Percentiles rank a stretch among this genome's conserved stretches.
These are phyloP conservation scores for Fusarium mexicanum DNA, from an alignment of 2,329 filamentous ascomycete species.

Conservation along the genomic window DNA sequence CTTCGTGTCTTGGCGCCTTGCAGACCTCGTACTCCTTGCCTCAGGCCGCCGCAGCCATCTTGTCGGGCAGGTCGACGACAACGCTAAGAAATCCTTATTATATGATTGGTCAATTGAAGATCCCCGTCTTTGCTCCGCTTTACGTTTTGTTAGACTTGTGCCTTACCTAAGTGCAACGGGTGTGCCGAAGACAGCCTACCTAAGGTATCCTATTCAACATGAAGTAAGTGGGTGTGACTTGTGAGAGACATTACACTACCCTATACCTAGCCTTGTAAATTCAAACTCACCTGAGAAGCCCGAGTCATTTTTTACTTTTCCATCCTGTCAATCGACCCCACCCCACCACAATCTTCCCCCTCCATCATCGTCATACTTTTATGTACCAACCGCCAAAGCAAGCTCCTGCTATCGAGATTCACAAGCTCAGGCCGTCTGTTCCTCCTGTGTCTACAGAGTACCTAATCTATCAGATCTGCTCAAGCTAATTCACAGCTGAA, in stretches of 20 bases:
- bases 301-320: slow-evolving; percentile 26
- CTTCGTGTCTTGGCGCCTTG: slow-evolving; percentile 17
- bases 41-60: slow-evolving; percentile 18
- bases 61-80: not conserved
- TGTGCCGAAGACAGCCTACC: not conserved
- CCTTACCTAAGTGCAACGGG: slow-evolving; percentile 29
- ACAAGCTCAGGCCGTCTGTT: slow-evolving; percentile 2
- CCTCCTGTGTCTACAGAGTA: not conserved
- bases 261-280: slow-evolving; percentile 11
- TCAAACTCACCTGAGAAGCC: not conserved
- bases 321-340: slow-evolving; percentile 7
- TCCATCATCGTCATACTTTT: slow-evolving; percentile 22
- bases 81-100: slow-evolving; percentile 1
- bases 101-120: slow-evolving; percentile 25
- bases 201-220: not conserved
- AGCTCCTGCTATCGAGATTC: slow-evolving; percentile 20
- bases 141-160: slow-evolving; percentile 18
- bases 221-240: not conserved
- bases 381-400: not conserved
- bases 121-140: slow-evolving; percentile 10
- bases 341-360: slow-evolving; percentile 24
- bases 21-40: slow-evolving; percentile 11
- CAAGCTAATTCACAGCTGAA: not conserved
- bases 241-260: slow-evolving; percentile 14
- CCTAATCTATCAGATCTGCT: slow-evolving; percentile 1